These are phyloP conservation scores for Trametes punicea DNA, from an alignment of 768 basidiomycete genomes.

Conservation along the genomic window DNA sequence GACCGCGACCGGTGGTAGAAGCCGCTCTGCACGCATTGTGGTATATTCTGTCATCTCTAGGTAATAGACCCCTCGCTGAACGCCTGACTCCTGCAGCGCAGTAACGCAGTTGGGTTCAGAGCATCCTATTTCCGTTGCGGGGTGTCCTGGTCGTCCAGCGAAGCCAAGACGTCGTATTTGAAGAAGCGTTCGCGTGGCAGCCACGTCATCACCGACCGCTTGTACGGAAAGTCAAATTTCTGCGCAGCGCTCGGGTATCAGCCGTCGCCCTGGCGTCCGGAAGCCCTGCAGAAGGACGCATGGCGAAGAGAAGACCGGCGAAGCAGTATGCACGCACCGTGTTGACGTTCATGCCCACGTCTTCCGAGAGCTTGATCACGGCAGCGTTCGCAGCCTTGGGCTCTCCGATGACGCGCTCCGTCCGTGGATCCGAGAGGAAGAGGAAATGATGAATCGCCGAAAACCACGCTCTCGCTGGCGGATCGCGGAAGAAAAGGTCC, in stretches of 20 bases:
- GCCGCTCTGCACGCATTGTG: too few relatives aligned
- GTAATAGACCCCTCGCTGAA: too few relatives aligned
- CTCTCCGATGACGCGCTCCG: conserved; percentile 41
- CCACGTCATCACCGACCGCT: conserved; percentile 22
- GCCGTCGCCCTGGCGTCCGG: neutral
- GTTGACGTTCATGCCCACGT: conserved; percentile 14
- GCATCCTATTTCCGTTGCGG: too few relatives aligned
- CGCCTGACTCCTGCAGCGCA: too few relatives aligned
- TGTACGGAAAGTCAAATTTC: conserved; percentile 24
- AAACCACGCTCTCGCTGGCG: conserved; percentile 32
- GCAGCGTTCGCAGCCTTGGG: conserved; percentile 34
- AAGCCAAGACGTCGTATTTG: conserved; percentile 15
- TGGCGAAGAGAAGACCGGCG: neutral
- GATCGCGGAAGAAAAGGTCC: neutral
- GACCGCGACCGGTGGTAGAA: too few relatives aligned
- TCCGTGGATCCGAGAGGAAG: conserved; percentile 44
- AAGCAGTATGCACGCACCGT: neutral
- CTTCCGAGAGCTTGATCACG: conserved; percentile 28
- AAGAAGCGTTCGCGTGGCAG: conserved; percentile 20
- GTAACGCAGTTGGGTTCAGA: too few relatives aligned
- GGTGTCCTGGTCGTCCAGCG: conserved; percentile 5
- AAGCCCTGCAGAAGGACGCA: neutral
- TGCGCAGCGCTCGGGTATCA: neutral
- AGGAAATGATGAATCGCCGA: conserved; percentile 39
- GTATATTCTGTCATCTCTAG: too few relatives aligned